Conservation (phyloP, 768 basidiomycete genomes). For the Steccherinum ochraceum region DNA sequence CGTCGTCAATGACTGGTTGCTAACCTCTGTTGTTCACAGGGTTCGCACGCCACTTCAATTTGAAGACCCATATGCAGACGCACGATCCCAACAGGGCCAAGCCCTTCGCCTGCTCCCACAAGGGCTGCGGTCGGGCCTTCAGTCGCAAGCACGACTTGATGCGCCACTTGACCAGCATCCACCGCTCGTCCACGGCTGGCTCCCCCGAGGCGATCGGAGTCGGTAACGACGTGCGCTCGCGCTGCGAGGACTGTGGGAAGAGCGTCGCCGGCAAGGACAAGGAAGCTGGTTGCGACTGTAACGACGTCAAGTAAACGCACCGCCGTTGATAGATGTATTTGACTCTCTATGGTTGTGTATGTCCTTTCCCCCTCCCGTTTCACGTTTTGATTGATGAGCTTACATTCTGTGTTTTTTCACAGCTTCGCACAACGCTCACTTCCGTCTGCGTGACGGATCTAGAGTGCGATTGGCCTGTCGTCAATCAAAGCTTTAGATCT, state of each 20-base stretch:
- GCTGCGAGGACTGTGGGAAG: slow-evolving; percentile 75
- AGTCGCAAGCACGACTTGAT: slow-evolving; percentile 93
- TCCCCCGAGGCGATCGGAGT: slow-evolving; percentile 60
- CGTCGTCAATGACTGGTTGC: slow-evolving; percentile 2
- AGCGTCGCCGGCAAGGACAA: slow-evolving; percentile 49
- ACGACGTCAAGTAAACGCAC: slow-evolving; percentile 26
- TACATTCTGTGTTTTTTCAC: slow-evolving; percentile 1
- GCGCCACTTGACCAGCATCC: slow-evolving; percentile 82
- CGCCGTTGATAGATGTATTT: slow-evolving; percentile 3
- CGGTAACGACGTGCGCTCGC: slow-evolving; percentile 51
- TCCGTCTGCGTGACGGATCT: slow-evolving; percentile 24
- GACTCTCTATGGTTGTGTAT: slow-evolving; percentile 21
- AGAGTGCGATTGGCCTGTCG: background rate
- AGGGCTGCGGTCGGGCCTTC: slow-evolving; percentile 83
- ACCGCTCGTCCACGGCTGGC: slow-evolving; percentile 42
- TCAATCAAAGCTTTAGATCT: too few species aligned
- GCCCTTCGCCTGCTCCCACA: slow-evolving; percentile 83
- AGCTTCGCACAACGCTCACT: slow-evolving; percentile 24
- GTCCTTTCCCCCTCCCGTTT: background rate
- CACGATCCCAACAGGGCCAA: slow-evolving; percentile 91
- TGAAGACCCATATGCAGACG: slow-evolving; percentile 93
- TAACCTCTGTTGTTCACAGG: slow-evolving; percentile 41
- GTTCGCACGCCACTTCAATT: slow-evolving; percentile 89
- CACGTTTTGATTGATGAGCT: background rate
- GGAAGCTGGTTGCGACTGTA: slow-evolving; percentile 37